A percentile compares a stretch with the other conserved stretches of the same genome.
Evolutionary conservation across 1,284 basidiomycete genomes (phyloP).

Genomic region (Vanrija sp.): DNA sequence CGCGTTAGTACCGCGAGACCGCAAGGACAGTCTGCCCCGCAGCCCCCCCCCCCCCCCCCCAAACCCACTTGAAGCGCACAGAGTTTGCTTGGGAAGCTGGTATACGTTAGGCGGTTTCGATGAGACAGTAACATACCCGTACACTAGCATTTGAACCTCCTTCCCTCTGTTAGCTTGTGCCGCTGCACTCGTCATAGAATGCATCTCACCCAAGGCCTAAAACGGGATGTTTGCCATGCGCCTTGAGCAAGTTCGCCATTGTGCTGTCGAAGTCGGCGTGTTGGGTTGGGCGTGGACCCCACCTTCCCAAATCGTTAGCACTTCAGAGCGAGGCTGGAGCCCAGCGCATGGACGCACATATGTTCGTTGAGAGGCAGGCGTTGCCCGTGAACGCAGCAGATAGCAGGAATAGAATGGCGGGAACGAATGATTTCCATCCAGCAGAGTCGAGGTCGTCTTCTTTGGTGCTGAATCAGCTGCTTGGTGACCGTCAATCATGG

Average conservation of each 20-base stretch:
- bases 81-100: constrained; percentile 76
- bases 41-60: too few relatives aligned
- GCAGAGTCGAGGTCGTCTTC: constrained; percentile 45
- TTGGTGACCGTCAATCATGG: too few relatives aligned
- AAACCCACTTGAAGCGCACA: constrained; percentile 61
- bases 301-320: constrained; percentile 57
- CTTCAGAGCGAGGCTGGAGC: neutral
- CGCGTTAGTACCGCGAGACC: neutral
- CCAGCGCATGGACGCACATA: constrained; percentile 47
- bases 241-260: constrained; percentile 75
- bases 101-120: neutral
- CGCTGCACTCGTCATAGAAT: neutral
- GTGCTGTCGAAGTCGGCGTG: constrained; percentile 74
- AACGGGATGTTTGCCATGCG: constrained; percentile 65
- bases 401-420: constrained; percentile 87
- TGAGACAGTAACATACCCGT: constrained; percentile 50
- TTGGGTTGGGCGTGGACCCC: constrained; percentile 77
- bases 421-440: constrained; percentile 57
- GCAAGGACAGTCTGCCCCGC: neutral
- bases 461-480: neutral
- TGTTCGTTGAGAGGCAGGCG: constrained; percentile 56
- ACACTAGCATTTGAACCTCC: constrained; percentile 78
- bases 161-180: constrained; percentile 3
- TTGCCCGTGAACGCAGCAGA: constrained; percentile 66
- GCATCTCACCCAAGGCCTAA: constrained; percentile 67